Evolutionary conservation across 164 flowering plant genomes (phyloP).

Genomic region (Chimonanthus salicifolius): DNA sequence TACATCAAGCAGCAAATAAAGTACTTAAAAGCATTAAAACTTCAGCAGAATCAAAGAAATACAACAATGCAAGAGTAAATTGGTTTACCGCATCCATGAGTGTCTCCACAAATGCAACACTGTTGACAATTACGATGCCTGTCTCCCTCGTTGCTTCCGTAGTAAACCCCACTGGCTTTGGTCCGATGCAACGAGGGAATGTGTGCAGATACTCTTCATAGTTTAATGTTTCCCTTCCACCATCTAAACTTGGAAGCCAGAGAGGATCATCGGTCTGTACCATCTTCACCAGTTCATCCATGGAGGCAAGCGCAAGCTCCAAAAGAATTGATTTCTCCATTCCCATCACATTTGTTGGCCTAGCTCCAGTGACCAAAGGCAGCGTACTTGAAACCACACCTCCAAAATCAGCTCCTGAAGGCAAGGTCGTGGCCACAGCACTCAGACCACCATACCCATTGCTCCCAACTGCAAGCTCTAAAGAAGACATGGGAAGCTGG

Average conservation of each 20-base stretch:
- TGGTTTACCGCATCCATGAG: slow-evolving; percentile 76
- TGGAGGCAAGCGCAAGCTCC: slow-evolving; percentile 85
- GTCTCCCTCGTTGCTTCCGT: slow-evolving; percentile 75
- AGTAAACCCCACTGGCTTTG: slow-evolving; percentile 72
- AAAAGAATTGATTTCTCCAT: slow-evolving; percentile 69
- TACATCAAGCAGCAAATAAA: background rate
- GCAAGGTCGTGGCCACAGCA: slow-evolving; percentile 25
- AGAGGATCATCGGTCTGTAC: slow-evolving; percentile 76
- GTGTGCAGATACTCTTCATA: slow-evolving; percentile 64
- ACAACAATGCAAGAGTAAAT: background rate
- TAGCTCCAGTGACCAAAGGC: slow-evolving; percentile 28
- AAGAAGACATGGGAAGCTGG: slow-evolving; percentile 50
- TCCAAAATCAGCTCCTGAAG: slow-evolving; percentile 46
- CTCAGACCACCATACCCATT: slow-evolving; percentile 49
- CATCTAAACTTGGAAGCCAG: slow-evolving; percentile 62
- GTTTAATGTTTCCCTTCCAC: slow-evolving; percentile 59
- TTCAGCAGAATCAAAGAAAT: too few species aligned
- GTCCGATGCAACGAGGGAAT: slow-evolving; percentile 64
- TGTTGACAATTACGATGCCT: slow-evolving; percentile 83
- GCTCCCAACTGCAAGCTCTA: slow-evolving; percentile 75
- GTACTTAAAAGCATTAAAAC: background rate
- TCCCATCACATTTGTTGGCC: slow-evolving; percentile 25
- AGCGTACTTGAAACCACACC: slow-evolving; percentile 32
- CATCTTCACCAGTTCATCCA: slow-evolving; percentile 90
- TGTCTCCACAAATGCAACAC: slow-evolving; percentile 87